Evolutionary conservation across 371 early-diverging fungal species (phyloP).

Genomic region (Mucor mucedo): DNA sequence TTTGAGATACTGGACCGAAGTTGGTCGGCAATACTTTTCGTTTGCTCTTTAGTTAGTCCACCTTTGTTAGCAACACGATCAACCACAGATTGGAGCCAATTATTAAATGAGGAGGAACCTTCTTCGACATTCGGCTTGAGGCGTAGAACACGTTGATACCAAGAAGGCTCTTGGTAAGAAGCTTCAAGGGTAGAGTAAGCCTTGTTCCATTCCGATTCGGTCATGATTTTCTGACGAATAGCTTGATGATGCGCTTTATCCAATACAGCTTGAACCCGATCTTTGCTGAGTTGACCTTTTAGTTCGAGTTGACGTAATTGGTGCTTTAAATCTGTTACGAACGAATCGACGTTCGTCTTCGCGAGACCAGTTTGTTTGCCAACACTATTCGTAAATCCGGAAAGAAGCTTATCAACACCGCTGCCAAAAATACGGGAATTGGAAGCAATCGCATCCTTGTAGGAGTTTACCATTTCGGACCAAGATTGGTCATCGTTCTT

Average conservation of each 20-base stretch:
- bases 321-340: conserved; percentile 20
- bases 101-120: conserved; percentile 18
- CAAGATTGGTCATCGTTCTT: conserved; percentile 16
- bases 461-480: conserved; percentile 17
- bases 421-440: conserved; percentile 23
- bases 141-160: conserved; percentile 33
- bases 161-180: conserved; percentile 16
- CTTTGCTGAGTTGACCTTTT: conserved; percentile 30
- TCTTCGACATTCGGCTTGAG: conserved; percentile 28
- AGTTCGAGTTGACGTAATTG: conserved; percentile 28
- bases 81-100: conserved; percentile 19
- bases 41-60: conserved; percentile 23
- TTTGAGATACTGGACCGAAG: conserved; percentile 15
- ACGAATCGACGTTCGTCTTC: conserved; percentile 8
- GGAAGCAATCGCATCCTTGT: conserved; percentile 23
- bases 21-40: conserved; percentile 13
- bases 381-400: conserved; percentile 13
- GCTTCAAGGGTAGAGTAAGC: conserved; percentile 17
- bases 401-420: conserved; percentile 22
- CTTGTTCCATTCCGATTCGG: conserved; percentile 33
- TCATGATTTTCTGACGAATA: conserved; percentile 22
- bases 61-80: conserved; percentile 5
- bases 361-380: conserved; percentile 13
- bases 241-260: conserved; percentile 25
- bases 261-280: conserved; percentile 21